Percentiles rank a stretch among this genome's conserved stretches.
Conservation (phyloP, 495 filamentous ascomycete species). For the Letharia lupina region DNA sequence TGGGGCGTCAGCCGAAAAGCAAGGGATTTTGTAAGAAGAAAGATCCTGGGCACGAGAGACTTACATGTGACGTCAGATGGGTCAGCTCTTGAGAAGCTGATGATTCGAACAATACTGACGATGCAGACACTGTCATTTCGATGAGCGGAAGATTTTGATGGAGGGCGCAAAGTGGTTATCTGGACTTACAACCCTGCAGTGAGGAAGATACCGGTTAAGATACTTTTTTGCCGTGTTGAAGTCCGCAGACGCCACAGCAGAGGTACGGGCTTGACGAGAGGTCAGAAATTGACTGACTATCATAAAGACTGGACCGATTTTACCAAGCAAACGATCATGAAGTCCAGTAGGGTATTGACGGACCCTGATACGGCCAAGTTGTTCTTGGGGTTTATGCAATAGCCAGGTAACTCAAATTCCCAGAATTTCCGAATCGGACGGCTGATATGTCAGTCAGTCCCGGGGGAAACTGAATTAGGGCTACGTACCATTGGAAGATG, state of each 20-base stretch:
- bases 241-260: conserved; percentile 19
- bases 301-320: neutral
- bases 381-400: neutral
- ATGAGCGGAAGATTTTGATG: neutral
- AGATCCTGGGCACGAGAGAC: neutral
- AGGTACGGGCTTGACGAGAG: conserved; percentile 16
- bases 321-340: conserved; percentile 17
- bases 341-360: conserved; percentile 18
- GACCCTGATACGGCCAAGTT: neutral
- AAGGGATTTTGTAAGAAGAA: neutral
- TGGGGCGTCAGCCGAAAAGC: neutral
- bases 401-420: neutral
- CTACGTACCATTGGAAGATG: conserved; percentile 19
- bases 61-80: neutral
- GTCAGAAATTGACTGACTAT: neutral
- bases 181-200: conserved; percentile 20
- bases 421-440: conserved; percentile 19
- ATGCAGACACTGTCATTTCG: neutral
- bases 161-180: neutral
- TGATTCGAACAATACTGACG: neutral
- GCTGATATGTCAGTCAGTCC: conserved; percentile 1
- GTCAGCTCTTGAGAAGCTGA: neutral
- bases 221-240: conserved; percentile 12
- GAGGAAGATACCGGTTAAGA: conserved; percentile 17
- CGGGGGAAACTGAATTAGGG: neutral